Evolutionary conservation across 306 rosid genomes (phyloP), one percentile per base, ranked within the genome.

Genomic region (Cucumis melo): DNA sequence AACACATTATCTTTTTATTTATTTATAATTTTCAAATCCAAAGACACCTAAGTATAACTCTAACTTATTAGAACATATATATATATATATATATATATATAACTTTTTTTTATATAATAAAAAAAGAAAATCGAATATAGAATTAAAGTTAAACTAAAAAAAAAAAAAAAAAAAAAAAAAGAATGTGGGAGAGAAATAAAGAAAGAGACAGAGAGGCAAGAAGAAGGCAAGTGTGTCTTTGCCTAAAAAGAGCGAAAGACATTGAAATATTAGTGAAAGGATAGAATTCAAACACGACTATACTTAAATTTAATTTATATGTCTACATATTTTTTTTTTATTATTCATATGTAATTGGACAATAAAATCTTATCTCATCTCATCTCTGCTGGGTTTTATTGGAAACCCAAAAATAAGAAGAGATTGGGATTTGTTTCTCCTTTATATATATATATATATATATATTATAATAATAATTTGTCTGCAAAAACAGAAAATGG

Each of bases 361-460:
- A 87, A 78, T 63, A 87, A 88, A 78, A 89, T 93, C 96, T 90
- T 91, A 91, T 91, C 97, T 64, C 50, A 4, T 51, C 97, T 64
- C 50, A 1, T 64, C 72, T 82, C 79, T 68, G 78, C 6, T 57
- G 15, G 54, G 24, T 34, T 54, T 86, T 80, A 83, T 89, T 88
- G 93, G 96, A 87, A 90, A 90, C 65, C 77, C 50, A 80, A 88
- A 84, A 87, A 14, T 0, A 4, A 36, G 16, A 64, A 64, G 1
- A 64, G 50, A 38, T 36, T 34, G 50, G 72, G 64, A 59, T 59
- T 59, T 59, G 64, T 59, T 59, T 58, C 27, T 13, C 27, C 0
- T 23, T 58, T 58, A 27, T 27, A 27, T 3, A 1, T 32, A 3
- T 32, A 32, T 32, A 2, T 48, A 13, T 48, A 2, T 48, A 48